A percentile compares a stretch with the other conserved stretches of the same genome.
phyloP scores from a whole-genome alignment of 768 basidiomycete species.

The Hericium coralloides region DNA sequence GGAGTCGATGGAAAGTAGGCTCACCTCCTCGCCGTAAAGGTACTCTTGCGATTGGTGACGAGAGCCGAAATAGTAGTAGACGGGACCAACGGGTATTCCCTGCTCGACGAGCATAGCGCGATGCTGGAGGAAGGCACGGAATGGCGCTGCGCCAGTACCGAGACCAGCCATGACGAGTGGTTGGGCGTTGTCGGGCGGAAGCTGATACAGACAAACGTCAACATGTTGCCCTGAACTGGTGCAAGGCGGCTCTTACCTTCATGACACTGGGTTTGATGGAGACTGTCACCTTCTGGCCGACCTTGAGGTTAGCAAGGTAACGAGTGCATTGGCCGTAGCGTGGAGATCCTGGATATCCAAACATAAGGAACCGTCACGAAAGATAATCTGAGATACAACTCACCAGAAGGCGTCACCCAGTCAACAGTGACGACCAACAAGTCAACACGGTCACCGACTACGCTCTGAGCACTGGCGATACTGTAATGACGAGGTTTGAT shows the following conservation, averaged over 20 bases:
- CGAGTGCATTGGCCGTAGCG: constrained; percentile 95
- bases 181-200: constrained; percentile 76
- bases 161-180: constrained; percentile 98
- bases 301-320: constrained; percentile 75
- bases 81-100: constrained; percentile 77
- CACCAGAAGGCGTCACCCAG: constrained; percentile 81
- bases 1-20: neutral
- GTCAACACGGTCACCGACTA: constrained; percentile 91
- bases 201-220: constrained; percentile 28
- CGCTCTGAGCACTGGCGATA: constrained; percentile 92
- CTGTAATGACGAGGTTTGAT: constrained; percentile 98
- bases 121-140: constrained; percentile 98
- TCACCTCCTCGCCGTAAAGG: constrained; percentile 80
- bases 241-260: constrained; percentile 53
- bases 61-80: constrained; percentile 98
- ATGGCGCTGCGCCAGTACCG: constrained; percentile 96
- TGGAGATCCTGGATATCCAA: constrained; percentile 42
- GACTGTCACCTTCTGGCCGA: constrained; percentile 91
- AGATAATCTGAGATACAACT: constrained; percentile 18
- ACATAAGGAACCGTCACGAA: neutral
- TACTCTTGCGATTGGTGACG: constrained; percentile 94
- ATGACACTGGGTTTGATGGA: constrained; percentile 99
- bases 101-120: constrained; percentile 75
- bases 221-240: no score
- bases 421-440: constrained; percentile 94